Evolutionary conservation across 2,329 filamentous ascomycete species (phyloP), one percentile per base, ranked within the genome.

Genomic region (Mariannaea elegans): DNA sequence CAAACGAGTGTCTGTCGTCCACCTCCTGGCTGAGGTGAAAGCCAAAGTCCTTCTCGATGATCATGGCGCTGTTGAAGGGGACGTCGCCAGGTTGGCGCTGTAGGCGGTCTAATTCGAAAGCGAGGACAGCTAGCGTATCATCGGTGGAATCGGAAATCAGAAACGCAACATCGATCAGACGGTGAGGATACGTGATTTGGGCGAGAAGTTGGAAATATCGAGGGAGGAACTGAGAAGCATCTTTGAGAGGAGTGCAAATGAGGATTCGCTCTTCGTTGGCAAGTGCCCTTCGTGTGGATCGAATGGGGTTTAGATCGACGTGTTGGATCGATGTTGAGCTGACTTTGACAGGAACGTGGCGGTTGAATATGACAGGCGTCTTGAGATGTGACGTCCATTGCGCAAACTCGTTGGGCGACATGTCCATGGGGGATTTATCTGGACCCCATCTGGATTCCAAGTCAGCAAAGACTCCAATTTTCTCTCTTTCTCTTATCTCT

Each of bases 351-450:
- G 95, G 90, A 64, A 90, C 89, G 78, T 98, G 95, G 78, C 94
- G 92, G 81, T 99, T 99, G 84, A 97, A 97, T 66, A 97, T 87
- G 69, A 99, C 93, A 48, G 95, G 95, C 3, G 95, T 98, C 70
- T 94, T 89, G 64, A 95, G 82, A 74, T 97, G 94, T 58, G 88
- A 88, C 67, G 91, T 90, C 95, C 95, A 99, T 65, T 92, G 86
- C 63, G 89, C 89, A 76, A 94, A 90, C 75, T 99, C 95, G 75
- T 97, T 97, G 56, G 90, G 81, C 39, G 91, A 87, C 93, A 99
- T 97, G 65, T 95, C 88, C 88, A 97, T 96, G 52, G 95, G 95
- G n/a, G 95, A 87, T 81, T 96, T 97, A 21, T 90, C 87, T 13
- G 95, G 94, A 12, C 95, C 95, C 86, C 93, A 98, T 82, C 94